phyloP scores from a whole-genome alignment of 148 eudicot genomes.

The Vaccinium vitisidaea region DNA sequence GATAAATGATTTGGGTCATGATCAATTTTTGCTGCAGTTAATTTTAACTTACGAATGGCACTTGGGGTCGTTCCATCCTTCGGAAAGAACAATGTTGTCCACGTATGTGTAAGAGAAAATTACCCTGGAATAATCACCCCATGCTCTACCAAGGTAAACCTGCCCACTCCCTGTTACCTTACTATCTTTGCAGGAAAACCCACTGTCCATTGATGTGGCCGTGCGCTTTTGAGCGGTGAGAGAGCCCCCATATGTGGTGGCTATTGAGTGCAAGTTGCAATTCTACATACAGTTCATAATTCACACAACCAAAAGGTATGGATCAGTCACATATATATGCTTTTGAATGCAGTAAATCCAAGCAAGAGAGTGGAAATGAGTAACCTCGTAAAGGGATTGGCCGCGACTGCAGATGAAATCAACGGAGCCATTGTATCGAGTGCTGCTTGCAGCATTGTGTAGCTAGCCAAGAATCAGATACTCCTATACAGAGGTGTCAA shows the following conservation, averaged over 20 bases:
- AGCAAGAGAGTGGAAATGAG: not conserved
- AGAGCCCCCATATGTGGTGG: slow-evolving; percentile 47
- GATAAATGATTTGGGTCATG: too few relatives aligned
- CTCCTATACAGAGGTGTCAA: too few relatives aligned
- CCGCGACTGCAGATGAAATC: slow-evolving; percentile 74
- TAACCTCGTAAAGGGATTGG: slow-evolving; percentile 52
- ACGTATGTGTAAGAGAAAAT: slow-evolving; percentile 62
- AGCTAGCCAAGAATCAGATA: not conserved
- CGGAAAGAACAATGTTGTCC: slow-evolving; percentile 53
- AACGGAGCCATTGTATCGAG: slow-evolving; percentile 29
- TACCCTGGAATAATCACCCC: slow-evolving; percentile 70
- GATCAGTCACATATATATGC: not conserved
- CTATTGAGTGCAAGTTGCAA: slow-evolving; percentile 48
- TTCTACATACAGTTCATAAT: slow-evolving; percentile 29
- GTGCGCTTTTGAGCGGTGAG: slow-evolving; percentile 66
- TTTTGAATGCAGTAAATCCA: not conserved
- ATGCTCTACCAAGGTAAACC: slow-evolving; percentile 66
- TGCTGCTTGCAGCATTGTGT: not conserved
- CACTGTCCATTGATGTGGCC: slow-evolving; percentile 40
- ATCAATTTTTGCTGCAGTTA: too few relatives aligned
- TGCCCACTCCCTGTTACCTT: slow-evolving; percentile 48
- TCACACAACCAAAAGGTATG: not conserved
- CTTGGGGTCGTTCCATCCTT: slow-evolving; percentile 51
- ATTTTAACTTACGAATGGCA: slow-evolving; percentile 33
- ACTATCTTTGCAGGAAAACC: slow-evolving; percentile 63